Conservation (phyloP, 306 rosid species). For the Ormosia emarginata region DNA sequence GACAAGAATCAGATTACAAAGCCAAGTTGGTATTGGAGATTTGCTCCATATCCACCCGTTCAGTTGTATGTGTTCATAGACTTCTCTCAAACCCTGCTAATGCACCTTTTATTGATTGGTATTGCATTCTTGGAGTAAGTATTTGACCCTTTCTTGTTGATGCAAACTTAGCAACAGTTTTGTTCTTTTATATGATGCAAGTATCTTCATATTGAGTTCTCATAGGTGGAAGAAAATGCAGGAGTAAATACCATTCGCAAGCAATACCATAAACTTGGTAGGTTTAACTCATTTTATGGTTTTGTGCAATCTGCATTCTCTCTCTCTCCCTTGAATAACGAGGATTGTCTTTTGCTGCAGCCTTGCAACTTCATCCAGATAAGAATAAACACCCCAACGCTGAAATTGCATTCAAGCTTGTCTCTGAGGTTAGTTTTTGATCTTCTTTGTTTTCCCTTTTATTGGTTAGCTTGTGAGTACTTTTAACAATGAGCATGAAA, state of each 20-base stretch:
- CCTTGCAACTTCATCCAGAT: slow-evolving; percentile 93
- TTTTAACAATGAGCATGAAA: background rate
- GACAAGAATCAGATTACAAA: slow-evolving; percentile 63
- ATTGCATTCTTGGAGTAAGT: slow-evolving; percentile 80
- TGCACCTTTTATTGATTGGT: slow-evolving; percentile 74
- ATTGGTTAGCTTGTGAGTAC: background rate
- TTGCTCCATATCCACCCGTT: slow-evolving; percentile 60
- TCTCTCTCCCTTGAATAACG: background rate
- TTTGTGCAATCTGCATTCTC: background rate
- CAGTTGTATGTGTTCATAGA: slow-evolving; percentile 55
- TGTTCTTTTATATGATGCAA: slow-evolving; percentile 11
- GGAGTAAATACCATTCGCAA: slow-evolving; percentile 55
- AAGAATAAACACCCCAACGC: slow-evolving; percentile 88
- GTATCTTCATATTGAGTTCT: slow-evolving; percentile 11
- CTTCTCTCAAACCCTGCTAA: slow-evolving; percentile 24
- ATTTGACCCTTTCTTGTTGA: background rate
- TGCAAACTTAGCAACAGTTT: background rate
- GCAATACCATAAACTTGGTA: slow-evolving; percentile 83
- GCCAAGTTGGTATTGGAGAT: slow-evolving; percentile 61
- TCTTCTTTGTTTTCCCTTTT: no score
- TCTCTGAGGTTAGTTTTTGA: slow-evolving; percentile 68
- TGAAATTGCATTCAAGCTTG: slow-evolving; percentile 86
- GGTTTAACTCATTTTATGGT: background rate
- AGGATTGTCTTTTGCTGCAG: slow-evolving; percentile 35
- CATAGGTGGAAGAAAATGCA: slow-evolving; percentile 77